A percentile compares a stretch with the other conserved stretches of the same genome.
Conservation (phyloP, 257 asterid genomes). For the Ligustrum vulgare region DNA sequence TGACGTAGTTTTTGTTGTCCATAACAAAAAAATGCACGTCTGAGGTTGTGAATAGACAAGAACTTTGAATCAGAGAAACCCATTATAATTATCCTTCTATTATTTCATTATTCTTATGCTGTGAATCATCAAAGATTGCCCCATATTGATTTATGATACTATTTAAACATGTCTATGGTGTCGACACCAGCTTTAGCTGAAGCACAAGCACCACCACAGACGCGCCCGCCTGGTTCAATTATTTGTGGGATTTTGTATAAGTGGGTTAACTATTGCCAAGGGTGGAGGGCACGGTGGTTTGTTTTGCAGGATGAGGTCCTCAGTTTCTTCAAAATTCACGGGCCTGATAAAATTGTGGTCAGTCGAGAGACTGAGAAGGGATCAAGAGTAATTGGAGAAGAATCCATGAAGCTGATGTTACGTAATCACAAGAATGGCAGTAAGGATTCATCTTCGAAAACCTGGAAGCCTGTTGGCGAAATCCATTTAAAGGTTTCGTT, state of each 20-base stretch:
- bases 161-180: not conserved
- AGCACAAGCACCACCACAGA: constrained; percentile 22
- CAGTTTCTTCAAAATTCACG: constrained; percentile 89
- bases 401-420: constrained; percentile 54
- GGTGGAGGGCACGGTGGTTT: constrained; percentile 95
- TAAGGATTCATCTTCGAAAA: constrained; percentile 36
- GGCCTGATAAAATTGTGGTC: constrained; percentile 72
- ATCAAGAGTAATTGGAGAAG: constrained; percentile 78
- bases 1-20: not conserved
- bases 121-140: constrained; percentile 13
- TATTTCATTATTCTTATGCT: constrained; percentile 33
- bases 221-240: constrained; percentile 31
- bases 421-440: constrained; percentile 32
- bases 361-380: constrained; percentile 69
- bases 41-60: no score
- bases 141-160: no score
- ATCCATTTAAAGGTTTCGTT: constrained; percentile 74
- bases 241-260: constrained; percentile 74
- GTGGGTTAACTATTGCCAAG: constrained; percentile 96
- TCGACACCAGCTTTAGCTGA: not conserved
- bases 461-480: constrained; percentile 78
- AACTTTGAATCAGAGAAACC: no score
- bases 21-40: no score
- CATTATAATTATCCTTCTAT: not conserved
- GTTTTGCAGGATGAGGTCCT: constrained; percentile 89